Percentiles rank a stretch among this genome's conserved stretches.
Evolutionary conservation across 306 rosid species (phyloP).

Genomic region (Ziziphus jujuba): DNA sequence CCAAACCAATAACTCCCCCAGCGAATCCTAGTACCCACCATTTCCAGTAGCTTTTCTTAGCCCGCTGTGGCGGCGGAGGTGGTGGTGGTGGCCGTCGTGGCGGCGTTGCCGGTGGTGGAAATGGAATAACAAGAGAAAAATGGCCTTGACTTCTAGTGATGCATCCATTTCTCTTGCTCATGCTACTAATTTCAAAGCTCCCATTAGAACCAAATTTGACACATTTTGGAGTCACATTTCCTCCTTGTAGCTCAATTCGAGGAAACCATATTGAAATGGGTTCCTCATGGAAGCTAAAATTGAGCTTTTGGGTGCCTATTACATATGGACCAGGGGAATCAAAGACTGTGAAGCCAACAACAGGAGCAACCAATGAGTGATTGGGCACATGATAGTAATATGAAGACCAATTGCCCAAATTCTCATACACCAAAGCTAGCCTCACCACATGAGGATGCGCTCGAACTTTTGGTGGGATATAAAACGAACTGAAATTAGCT

Average conservation of each 20-base stretch:
- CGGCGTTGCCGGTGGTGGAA: neutral
- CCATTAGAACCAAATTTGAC: constrained; percentile 51
- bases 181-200: constrained; percentile 40
- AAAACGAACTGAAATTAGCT: constrained; percentile 39
- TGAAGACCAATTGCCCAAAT: constrained; percentile 82
- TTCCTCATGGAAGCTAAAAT: constrained; percentile 29
- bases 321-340: constrained; percentile 41
- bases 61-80: neutral
- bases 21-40: constrained; percentile 57
- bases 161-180: constrained; percentile 49
- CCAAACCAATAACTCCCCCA: constrained; percentile 48
- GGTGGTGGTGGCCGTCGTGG: neutral
- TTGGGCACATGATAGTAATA: constrained; percentile 55
- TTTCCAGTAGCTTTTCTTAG: constrained; percentile 2
- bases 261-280: constrained; percentile 55
- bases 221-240: constrained; percentile 50
- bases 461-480: constrained; percentile 52
- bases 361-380: constrained; percentile 66
- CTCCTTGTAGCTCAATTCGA: constrained; percentile 5
- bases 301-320: constrained; percentile 29
- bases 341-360: constrained; percentile 60
- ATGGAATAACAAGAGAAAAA: constrained; percentile 63
- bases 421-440: constrained; percentile 60
- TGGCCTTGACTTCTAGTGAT: constrained; percentile 43
- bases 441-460: constrained; percentile 47